Base-by-base conservation (phyloP, 192 early-diverging fungal genomes). In the Obelidium mucronatum region DNA sequence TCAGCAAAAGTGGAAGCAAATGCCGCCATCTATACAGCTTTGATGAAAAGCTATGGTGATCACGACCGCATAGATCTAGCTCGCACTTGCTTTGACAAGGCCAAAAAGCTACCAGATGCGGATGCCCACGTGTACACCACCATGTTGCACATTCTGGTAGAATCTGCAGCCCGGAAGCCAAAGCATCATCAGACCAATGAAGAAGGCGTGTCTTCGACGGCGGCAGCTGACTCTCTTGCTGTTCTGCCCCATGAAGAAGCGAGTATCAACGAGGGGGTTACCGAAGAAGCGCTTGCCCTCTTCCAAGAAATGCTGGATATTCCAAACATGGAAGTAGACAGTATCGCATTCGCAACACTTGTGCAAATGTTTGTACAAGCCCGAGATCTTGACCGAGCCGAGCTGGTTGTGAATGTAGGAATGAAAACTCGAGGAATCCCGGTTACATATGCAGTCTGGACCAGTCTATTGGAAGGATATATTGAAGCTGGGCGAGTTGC, bases 51-150 rank as follows among this genome's bases (percentile, higher is more conserved):
- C 19, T 79, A 63, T 67, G 26, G 58, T 5, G 24, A 31, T n/a
- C 28, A 19, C n/a, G 67, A 40, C 2, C 11, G 69, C 15, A 11
- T 76, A 22, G 81, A 82, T 40, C 67, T 76, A 34, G 81, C 75
- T 15, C 40, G 40, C 30, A 30, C 48, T 28, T 24, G 35, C 33
- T 82, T 82, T 59, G 34, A 71, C 13, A 30, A 58, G 24, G 48
- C 72, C 6, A 54, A 42, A 34, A 64, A n/a, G 22, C 63, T 68
- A 22, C 28, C 73, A 3, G 53, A 68, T n/a, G 55, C 73, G 40
- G 82, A 83, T 56, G 31, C 42, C 15, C 35, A 33, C 48, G 55
- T 67, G 2, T 83, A 76, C 69, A 76, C 81, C n/a, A 56, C 69
- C 6, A 39, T 80, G 62, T 58, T 83, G 31, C 72, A 82, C 19